Evolutionary conservation across 805 yeast species (phyloP).

Genomic region (Candida tallmaniae): DNA sequence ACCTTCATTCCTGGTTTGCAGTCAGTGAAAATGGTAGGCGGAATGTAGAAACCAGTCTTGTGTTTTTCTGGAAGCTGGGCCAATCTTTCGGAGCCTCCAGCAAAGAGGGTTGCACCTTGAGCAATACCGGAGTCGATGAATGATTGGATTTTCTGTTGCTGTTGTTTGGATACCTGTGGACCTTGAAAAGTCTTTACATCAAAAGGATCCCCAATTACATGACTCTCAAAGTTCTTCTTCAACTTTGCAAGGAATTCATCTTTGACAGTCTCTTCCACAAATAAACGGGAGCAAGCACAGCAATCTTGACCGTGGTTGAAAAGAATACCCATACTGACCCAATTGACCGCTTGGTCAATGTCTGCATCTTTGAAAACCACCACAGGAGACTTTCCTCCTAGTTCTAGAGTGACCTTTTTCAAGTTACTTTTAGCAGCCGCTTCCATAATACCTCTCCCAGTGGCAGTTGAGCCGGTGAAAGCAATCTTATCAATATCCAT

Average conservation of each 20-base stretch:
- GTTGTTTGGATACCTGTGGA: slow-evolving; percentile 50
- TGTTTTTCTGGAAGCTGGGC: slow-evolving; percentile 24
- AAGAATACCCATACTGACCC: slow-evolving; percentile 50
- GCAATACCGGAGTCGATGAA: slow-evolving; percentile 62
- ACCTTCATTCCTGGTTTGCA: slow-evolving; percentile 27
- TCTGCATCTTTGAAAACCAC: slow-evolving; percentile 28
- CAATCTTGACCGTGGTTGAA: slow-evolving; percentile 63
- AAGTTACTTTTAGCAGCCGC: slow-evolving; percentile 36
- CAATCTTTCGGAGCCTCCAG: slow-evolving; percentile 9
- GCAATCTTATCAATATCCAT: slow-evolving; percentile 30
- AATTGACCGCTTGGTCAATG: slow-evolving; percentile 40
- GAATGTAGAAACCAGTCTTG: slow-evolving; percentile 37
- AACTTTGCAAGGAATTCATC: slow-evolving; percentile 21
- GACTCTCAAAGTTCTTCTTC: slow-evolving; percentile 13
- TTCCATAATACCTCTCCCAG: slow-evolving; percentile 32
- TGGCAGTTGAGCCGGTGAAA: slow-evolving; percentile 43
- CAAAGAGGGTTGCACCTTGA: slow-evolving; percentile 25
- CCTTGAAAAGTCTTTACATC: slow-evolving; percentile 28
- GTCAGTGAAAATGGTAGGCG: slow-evolving; percentile 29
- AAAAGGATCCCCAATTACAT: slow-evolving; percentile 21
- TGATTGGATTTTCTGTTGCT: slow-evolving; percentile 61
- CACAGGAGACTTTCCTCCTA: slow-evolving; percentile 55
- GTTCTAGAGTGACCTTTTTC: slow-evolving; percentile 40
- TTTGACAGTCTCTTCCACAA: slow-evolving; percentile 29
- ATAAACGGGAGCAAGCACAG: slow-evolving; percentile 30